Percentiles rank a stretch among this genome's conserved stretches.
Conservation (phyloP, 208 protist species). For the Porcisia deanei region DNA sequence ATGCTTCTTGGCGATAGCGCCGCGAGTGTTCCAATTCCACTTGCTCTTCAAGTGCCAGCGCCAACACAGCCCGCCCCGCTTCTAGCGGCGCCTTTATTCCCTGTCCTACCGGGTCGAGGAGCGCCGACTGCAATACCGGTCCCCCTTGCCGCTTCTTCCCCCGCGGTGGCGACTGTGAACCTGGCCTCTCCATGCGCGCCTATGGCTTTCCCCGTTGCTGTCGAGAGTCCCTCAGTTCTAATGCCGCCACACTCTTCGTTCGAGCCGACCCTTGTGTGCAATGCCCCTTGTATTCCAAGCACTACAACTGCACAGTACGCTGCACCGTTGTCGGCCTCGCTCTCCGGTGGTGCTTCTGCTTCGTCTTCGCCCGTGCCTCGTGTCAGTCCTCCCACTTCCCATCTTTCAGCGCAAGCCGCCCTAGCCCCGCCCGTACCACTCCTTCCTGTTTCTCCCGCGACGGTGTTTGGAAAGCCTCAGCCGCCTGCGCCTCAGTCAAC, state of each 20-base stretch:
- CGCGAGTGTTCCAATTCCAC: not conserved
- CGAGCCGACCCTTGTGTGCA: not conserved
- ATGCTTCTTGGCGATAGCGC: slow-evolving; percentile 1
- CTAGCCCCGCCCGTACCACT: not conserved
- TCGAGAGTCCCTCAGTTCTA: not conserved
- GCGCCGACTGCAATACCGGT: slow-evolving; percentile 12
- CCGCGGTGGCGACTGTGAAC: not conserved
- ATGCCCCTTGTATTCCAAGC: not conserved
- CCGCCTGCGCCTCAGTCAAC: not conserved
- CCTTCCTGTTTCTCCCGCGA: not conserved
- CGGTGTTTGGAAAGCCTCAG: not conserved
- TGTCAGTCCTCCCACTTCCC: not conserved
- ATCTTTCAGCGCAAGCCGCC: not conserved
- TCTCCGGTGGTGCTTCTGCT: not conserved
- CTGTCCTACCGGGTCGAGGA: slow-evolving; percentile 1
- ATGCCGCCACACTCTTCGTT: not conserved
- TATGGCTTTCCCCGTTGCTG: not conserved
- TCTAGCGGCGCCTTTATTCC: not conserved
- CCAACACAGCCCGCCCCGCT: slow-evolving; percentile 5
- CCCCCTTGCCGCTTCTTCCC: slow-evolving; percentile 4
- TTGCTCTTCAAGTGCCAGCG: slow-evolving; percentile 11
- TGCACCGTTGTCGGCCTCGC: not conserved
- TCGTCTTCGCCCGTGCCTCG: not conserved
- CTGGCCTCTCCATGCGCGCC: not conserved
- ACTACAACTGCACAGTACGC: not conserved